These are phyloP conservation scores for Rhizopogon rudus DNA, from an alignment of 768 basidiomycete genomes.

Conservation along the genomic window DNA sequence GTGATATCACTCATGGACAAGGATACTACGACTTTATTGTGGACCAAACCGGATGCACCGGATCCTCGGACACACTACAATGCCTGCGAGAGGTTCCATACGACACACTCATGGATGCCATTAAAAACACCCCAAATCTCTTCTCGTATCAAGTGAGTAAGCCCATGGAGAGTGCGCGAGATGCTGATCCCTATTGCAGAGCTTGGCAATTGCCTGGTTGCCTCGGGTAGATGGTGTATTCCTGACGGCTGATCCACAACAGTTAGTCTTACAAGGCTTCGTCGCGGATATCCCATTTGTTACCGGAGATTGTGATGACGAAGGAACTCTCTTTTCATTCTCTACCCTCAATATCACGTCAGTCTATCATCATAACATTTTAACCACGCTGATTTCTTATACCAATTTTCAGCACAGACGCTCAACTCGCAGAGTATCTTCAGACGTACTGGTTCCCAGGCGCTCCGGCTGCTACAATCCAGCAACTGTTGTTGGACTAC, in stretches of 20 bases:
- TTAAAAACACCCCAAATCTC: conserved; percentile 28
- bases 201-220: conserved; percentile 30
- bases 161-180: not conserved
- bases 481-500: conserved; percentile 26
- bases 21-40: conserved; percentile 22
- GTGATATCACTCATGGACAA: conserved; percentile 13
- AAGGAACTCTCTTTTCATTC: conserved; percentile 40
- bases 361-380: conserved; percentile 6
- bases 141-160: conserved; percentile 27
- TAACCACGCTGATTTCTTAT: not conserved
- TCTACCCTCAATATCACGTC: conserved; percentile 46
- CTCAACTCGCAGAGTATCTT: conserved; percentile 28
- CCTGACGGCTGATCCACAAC: conserved; percentile 26
- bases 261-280: conserved; percentile 28
- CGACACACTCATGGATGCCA: conserved; percentile 23
- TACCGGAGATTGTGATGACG: conserved; percentile 36
- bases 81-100: conserved; percentile 26
- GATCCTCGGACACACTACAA: conserved; percentile 16
- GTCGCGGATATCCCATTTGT: conserved; percentile 19
- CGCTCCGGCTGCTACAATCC: conserved; percentile 17
- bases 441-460: conserved; percentile 21
- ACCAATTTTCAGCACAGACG: conserved; percentile 12
- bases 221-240: conserved; percentile 38
- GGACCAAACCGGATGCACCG: conserved; percentile 17
- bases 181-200: conserved; percentile 2